These are phyloP conservation scores for Ophiostoma piceae DNA, from an alignment of 2,329 filamentous ascomycete species.

Conservation along the genomic window DNA sequence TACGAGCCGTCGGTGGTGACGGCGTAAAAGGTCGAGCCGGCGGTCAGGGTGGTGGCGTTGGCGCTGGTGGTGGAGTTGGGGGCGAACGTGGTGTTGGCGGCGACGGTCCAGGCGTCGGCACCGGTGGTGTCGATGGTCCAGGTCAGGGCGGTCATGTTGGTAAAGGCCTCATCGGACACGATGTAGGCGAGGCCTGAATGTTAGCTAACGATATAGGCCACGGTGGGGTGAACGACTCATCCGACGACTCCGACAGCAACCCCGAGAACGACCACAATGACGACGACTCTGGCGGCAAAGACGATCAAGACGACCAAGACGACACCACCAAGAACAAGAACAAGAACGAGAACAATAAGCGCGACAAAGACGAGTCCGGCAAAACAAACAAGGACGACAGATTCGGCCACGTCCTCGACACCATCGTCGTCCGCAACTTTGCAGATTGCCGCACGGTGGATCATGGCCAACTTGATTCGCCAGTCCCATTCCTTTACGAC, in stretches of 20 bases:
- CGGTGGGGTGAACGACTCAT: too few relatives aligned
- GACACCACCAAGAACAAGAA: too few relatives aligned
- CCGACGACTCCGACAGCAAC: not conserved
- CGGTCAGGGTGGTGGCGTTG: not conserved
- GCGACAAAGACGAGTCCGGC: not conserved
- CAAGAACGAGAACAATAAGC: not conserved
- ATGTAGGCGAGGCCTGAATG: slow-evolving; percentile 19
- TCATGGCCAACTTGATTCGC: too few relatives aligned
- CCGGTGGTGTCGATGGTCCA: slow-evolving; percentile 22
- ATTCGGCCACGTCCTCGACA: too few relatives aligned
- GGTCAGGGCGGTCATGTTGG: slow-evolving; percentile 19
- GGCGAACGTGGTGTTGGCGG: not conserved
- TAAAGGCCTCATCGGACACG: not conserved
- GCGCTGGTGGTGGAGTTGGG: not conserved
- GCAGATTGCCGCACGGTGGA: too few relatives aligned
- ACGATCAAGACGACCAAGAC: not conserved
- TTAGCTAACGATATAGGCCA: not conserved
- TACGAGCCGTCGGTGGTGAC: slow-evolving; percentile 4
- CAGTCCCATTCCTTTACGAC: too few relatives aligned
- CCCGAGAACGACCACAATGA: not conserved
- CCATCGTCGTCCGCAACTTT: too few relatives aligned
- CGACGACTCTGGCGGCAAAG: not conserved
- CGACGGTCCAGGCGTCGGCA: slow-evolving; percentile 17
- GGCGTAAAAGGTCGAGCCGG: slow-evolving; percentile 9
- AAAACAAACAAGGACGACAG: not conserved